Evolutionary conservation across 2,329 filamentous ascomycete species (phyloP).

Genomic region (Tolypocladium ophioglossoides): DNA sequence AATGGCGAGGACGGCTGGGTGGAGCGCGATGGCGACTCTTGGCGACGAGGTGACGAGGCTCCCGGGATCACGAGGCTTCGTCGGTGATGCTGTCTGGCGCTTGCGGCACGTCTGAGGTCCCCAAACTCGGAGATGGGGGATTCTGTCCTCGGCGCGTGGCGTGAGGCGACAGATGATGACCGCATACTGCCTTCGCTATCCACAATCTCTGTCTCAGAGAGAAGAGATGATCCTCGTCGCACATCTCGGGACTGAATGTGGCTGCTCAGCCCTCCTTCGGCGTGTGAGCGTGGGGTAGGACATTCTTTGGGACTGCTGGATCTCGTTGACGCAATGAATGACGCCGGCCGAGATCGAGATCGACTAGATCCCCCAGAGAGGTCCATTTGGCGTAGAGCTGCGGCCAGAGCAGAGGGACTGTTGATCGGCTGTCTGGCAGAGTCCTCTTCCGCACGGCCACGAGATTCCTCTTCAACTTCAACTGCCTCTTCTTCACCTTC

Average conservation of each 20-base stretch:
- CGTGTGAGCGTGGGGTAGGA: conserved; percentile 79
- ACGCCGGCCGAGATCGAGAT: conserved; percentile 39
- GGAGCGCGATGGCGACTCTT: conserved; percentile 76
- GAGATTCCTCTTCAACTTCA: conserved; percentile 2
- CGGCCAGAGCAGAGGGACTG: conserved; percentile 41
- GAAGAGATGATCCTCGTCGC: conserved; percentile 61
- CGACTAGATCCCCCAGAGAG: conserved; percentile 15
- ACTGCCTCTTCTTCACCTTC: conserved; percentile 17
- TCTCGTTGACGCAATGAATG: conserved; percentile 58
- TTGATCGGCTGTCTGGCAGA: conserved; percentile 11
- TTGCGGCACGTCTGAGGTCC: conserved; percentile 62
- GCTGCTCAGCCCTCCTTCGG: conserved; percentile 40
- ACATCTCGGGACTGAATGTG: conserved; percentile 50
- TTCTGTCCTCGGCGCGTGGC: conserved; percentile 61
- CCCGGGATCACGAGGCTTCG: conserved; percentile 77
- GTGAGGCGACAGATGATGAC: conserved; percentile 65
- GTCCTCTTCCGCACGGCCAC: conserved; percentile 7
- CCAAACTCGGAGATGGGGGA: conserved; percentile 85
- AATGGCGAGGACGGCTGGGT: conserved; percentile 79
- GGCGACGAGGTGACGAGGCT: conserved; percentile 67
- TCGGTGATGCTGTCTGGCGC: conserved; percentile 73
- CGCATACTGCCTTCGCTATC: conserved; percentile 84
- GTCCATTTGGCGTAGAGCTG: conserved; percentile 37
- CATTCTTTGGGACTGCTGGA: conserved; percentile 88
- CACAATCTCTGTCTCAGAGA: conserved; percentile 72